Base-by-base conservation (phyloP, 2,329 filamentous ascomycete species). In the Penicillium brevicompactum region DNA sequence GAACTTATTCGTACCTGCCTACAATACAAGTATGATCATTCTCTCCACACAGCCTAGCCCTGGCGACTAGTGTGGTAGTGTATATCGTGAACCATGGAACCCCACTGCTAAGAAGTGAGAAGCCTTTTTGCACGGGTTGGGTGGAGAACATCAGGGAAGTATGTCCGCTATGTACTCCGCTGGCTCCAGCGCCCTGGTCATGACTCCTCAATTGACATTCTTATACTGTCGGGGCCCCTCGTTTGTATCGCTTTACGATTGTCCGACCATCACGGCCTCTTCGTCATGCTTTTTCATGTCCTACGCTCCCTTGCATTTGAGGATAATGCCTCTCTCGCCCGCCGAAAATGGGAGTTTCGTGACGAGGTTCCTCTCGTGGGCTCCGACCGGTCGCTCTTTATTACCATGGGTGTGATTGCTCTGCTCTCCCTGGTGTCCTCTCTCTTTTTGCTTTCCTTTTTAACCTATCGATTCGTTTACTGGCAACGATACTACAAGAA, bases 381-480 rank as follows among this genome's bases (percentile, higher is more conserved):
- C n/a, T 58, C 53, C 34, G 58, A 67, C 68, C 79, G 66, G 30
- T 67, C 61, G 1, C 79, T 79, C 11, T 76, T 82, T 50, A 76
- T 80, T 44, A 75, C 77, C 1, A 70, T 82, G 44, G 74, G 72
- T 1, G 58, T 78, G 30, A 75, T 77, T 50, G 77, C 77, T n/a
- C 66, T 78, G 49, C 62, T 77, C 48, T 82, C 80, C 2, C 66
- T 67, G 50, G 18, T 61, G 10, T 60, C 62, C 10, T 57, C 60
- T 13, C 40, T 64, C 16, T 50, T 27, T 18, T 56, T 78, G 16
- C 52, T 78, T 44, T 73, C 76, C 31, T 78, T 78, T 31, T 67
- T 82, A 59, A 80, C 79, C 5, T 76, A 80, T 58, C 76, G 79
- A 18, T 69, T 82, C 44, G 68, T 82, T 30, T 76, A 74, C 57